Conservation (phyloP, 192 early-diverging fungal genomes). For the Coemansia sp. region DNA sequence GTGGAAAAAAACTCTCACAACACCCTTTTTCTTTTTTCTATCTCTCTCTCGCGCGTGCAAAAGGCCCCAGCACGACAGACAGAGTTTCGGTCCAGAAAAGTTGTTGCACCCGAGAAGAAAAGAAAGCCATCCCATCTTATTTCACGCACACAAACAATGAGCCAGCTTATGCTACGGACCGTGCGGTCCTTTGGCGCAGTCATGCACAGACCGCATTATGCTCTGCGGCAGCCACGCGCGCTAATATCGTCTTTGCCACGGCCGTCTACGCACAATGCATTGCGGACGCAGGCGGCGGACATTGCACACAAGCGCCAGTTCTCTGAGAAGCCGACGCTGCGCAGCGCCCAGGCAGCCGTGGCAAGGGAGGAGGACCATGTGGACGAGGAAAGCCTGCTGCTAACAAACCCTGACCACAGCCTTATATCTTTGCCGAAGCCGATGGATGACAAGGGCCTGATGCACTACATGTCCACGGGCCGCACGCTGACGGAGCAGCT, state of each 20-base stretch:
- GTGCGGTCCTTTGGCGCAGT: constrained; percentile 13
- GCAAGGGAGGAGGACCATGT: constrained; percentile 3
- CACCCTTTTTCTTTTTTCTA: too few relatives aligned
- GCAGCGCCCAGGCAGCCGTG: constrained; percentile 15
- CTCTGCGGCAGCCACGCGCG: constrained; percentile 4
- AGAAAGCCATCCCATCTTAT: neutral
- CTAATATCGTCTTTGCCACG: constrained; percentile 4
- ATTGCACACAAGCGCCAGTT: constrained; percentile 11
- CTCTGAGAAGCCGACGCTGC: constrained; percentile 18
- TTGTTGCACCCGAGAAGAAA: neutral
- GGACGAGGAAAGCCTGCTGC: constrained; percentile 23
- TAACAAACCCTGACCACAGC: constrained; percentile 16
- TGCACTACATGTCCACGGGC: constrained; percentile 47
- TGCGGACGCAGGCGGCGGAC: neutral
- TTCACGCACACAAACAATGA: constrained; percentile 15
- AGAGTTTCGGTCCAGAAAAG: too few relatives aligned
- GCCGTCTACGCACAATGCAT: neutral
- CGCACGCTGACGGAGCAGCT: constrained; percentile 70
- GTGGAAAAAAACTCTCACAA: neutral
- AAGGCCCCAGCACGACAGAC: neutral
- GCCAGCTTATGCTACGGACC: constrained; percentile 34
- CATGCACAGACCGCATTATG: neutral
- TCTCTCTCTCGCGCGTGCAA: too few relatives aligned
- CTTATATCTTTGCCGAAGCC: constrained; percentile 17
- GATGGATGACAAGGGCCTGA: constrained; percentile 19